phyloP scores from a whole-genome alignment of 1,139 yeast species.

The Pichiaceae sp. region DNA sequence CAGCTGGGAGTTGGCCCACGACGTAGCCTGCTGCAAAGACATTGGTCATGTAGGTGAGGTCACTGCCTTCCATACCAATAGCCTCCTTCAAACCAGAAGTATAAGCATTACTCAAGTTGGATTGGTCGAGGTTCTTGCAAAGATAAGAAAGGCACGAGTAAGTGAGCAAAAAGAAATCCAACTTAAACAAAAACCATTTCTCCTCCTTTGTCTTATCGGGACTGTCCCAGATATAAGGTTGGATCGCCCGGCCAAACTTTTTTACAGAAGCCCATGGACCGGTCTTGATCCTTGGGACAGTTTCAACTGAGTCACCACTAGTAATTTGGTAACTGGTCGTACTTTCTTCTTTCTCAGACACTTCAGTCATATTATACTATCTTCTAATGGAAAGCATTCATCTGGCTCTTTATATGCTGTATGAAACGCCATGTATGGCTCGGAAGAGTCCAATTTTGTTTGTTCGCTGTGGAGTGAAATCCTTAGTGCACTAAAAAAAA shows the following conservation, averaged over 20 bases:
- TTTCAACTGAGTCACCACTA: no score
- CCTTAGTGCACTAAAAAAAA: no score
- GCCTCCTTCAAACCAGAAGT: constrained; percentile 54
- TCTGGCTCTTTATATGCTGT: no score
- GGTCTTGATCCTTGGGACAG: no score
- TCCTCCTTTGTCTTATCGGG: constrained; percentile 10
- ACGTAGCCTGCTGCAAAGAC: constrained; percentile 55
- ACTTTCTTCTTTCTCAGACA: no score
- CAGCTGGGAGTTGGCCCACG: constrained; percentile 28
- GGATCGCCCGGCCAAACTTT: background rate
- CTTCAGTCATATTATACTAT: no score
- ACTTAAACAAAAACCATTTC: constrained; percentile 26
- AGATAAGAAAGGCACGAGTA: constrained; percentile 30
- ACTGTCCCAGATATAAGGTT: constrained; percentile 3
- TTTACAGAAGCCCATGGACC: no score
- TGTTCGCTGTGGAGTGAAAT: no score
- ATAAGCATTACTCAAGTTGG: constrained; percentile 48
- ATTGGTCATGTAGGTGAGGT: constrained; percentile 43
- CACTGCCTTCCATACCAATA: constrained; percentile 40
- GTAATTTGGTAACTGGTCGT: no score
- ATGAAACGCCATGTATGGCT: no score
- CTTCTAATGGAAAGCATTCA: no score
- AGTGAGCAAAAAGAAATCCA: constrained; percentile 30
- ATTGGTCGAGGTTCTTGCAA: constrained; percentile 41
- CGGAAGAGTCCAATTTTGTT: no score